phyloP scores from a whole-genome alignment of 805 yeast species.

The Nakazawaea wickerhamii region DNA sequence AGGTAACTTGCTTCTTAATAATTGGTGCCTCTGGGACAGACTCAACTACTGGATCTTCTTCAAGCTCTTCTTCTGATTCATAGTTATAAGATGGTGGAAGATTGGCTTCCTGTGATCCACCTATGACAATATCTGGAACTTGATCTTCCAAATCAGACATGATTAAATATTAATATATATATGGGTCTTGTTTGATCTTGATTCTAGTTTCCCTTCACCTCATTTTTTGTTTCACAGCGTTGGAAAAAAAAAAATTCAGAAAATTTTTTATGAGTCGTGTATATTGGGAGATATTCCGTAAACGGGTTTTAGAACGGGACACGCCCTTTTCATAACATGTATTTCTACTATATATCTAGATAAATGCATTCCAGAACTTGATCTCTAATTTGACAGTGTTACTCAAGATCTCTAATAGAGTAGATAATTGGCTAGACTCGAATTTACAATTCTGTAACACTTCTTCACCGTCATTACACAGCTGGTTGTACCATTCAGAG shows the following conservation, averaged over 20 bases:
- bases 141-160: conserved; percentile 83
- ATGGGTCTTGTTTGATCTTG: too few species aligned
- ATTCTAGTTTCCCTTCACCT: not conserved
- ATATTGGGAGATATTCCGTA: not conserved
- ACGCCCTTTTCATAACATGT: not conserved
- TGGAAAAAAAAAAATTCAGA: conserved; percentile 12
- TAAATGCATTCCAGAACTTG: conserved; percentile 56
- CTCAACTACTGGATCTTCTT: conserved; percentile 31
- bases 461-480: conserved; percentile 44
- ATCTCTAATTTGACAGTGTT: conserved; percentile 57
- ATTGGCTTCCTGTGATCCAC: conserved; percentile 37
- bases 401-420: conserved; percentile 52
- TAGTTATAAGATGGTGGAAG: conserved; percentile 29
- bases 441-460: conserved; percentile 37
- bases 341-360: not conserved
- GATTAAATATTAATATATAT: not conserved
- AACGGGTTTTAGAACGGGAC: not conserved
- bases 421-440: conserved; percentile 34
- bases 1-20: conserved; percentile 72
- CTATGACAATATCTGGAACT: conserved; percentile 79
- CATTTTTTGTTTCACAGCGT: conserved; percentile 8
- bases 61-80: conserved; percentile 27
- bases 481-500: conserved; percentile 51
- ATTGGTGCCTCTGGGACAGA: conserved; percentile 28
- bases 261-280: conserved; percentile 5